A percentile compares a stretch with the other conserved stretches of the same genome.
Conservation (phyloP, 1,139 yeast genomes). For the Taphrina pruni region DNA sequence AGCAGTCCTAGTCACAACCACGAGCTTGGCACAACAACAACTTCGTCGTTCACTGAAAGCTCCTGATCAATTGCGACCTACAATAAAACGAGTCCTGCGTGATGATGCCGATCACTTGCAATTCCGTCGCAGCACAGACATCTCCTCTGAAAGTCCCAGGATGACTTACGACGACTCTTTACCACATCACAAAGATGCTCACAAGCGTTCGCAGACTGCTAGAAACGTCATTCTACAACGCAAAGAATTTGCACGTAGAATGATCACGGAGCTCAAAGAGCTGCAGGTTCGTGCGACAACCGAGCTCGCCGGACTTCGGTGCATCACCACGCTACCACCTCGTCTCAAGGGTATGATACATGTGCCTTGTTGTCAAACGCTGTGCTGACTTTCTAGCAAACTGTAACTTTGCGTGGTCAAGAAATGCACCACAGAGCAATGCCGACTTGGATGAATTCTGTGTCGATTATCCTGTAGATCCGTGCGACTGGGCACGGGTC, state of each 20-base stretch:
- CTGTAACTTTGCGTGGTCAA: slow-evolving; percentile 7
- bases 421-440: neutral
- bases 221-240: neutral
- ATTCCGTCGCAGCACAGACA: no score
- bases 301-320: neutral
- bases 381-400: neutral
- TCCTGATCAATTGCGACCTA: no score
- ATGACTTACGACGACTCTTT: neutral
- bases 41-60: no score
- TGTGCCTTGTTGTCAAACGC: neutral
- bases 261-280: slow-evolving; percentile 9
- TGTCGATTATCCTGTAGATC: slow-evolving; percentile 7
- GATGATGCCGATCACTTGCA: no score
- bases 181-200: neutral
- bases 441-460: neutral
- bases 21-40: neutral
- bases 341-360: neutral
- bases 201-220: neutral
- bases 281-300: slow-evolving; percentile 2
- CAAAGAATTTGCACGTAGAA: slow-evolving; percentile 3
- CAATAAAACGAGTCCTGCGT: no score
- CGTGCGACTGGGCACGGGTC: slow-evolving; percentile 13
- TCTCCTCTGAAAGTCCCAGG: neutral
- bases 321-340: slow-evolving; percentile 10
- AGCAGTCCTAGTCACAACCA: neutral